Conservation (phyloP, 768 basidiomycete species). For the Neoboletus subvelutipes region DNA sequence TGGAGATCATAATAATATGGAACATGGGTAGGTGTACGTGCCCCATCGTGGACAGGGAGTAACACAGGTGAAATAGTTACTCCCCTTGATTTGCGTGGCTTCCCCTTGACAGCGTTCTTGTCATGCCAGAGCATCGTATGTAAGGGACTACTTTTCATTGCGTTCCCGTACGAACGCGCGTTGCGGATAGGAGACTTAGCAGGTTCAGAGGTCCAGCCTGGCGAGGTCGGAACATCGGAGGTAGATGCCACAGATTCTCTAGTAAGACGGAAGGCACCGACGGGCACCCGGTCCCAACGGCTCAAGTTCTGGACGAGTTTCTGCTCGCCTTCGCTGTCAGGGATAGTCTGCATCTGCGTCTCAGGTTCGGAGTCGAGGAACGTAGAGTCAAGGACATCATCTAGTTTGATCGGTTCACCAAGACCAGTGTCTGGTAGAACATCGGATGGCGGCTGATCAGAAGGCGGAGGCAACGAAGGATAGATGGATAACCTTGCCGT, state of each 20-base stretch:
- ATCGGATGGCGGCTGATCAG: conserved; percentile 36
- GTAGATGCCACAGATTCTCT: conserved; percentile 33
- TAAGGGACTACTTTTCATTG: conserved; percentile 55
- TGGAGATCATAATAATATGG: conserved; percentile 34
- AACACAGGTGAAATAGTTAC: conserved; percentile 51
- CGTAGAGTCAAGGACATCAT: conserved; percentile 76
- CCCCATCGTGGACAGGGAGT: conserved; percentile 53
- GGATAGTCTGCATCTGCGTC: conserved; percentile 26
- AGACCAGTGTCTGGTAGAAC: conserved; percentile 39
- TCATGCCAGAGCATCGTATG: conserved; percentile 55
- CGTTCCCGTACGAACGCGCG: conserved; percentile 34
- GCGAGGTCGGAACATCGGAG: conserved; percentile 30
- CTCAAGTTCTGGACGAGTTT: conserved; percentile 49
- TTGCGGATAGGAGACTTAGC: conserved; percentile 20
- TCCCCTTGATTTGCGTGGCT: conserved; percentile 30
- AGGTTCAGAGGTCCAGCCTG: conserved; percentile 31
- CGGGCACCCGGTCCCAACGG: conserved; percentile 74
- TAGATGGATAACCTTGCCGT: conserved; percentile 36
- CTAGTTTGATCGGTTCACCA: conserved; percentile 55
- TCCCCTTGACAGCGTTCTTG: conserved; percentile 22
- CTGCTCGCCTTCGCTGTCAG: conserved; percentile 38
- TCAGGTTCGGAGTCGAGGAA: conserved; percentile 62
- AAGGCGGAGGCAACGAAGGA: conserved; percentile 32
- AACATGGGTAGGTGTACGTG: conserved; percentile 51
- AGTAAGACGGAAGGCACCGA: conserved; percentile 70